Evolutionary conservation across 1,139 yeast genomes (phyloP).

Genomic region (Sugiyamaella xylanicola): DNA sequence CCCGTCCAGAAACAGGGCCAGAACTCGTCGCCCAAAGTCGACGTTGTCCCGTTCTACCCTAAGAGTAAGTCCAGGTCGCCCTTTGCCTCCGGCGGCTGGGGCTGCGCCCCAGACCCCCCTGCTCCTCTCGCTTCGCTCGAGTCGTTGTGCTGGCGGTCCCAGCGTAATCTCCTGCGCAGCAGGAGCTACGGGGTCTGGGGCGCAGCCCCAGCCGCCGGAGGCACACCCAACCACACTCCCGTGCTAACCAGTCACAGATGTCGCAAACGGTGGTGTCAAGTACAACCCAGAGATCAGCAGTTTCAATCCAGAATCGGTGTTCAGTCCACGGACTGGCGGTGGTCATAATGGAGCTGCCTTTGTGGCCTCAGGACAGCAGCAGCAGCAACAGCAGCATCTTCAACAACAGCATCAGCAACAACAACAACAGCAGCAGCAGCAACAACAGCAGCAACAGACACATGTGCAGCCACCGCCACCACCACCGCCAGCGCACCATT

Average conservation of each 20-base stretch:
- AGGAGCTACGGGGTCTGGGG: neutral
- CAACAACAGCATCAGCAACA: slow-evolving; percentile 13
- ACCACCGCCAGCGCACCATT: neutral
- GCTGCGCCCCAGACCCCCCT: neutral
- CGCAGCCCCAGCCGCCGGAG: neutral
- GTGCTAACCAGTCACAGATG: neutral
- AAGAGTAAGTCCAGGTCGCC: slow-evolving; percentile 25
- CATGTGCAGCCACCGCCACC: neutral
- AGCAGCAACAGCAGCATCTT: slow-evolving; percentile 21
- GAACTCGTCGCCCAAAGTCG: slow-evolving; percentile 21
- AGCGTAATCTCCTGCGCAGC: too few relatives aligned
- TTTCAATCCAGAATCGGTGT: slow-evolving; percentile 30
- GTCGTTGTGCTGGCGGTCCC: too few relatives aligned
- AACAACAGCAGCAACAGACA: neutral
- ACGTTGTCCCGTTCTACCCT: slow-evolving; percentile 53
- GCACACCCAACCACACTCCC: neutral
- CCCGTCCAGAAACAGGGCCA: slow-evolving; percentile 16
- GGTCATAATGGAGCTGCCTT: neutral
- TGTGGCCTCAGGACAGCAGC: slow-evolving; percentile 7
- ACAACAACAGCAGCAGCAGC: slow-evolving; percentile 1
- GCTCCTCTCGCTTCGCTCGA: neutral
- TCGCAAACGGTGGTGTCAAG: slow-evolving; percentile 17
- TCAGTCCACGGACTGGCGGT: slow-evolving; percentile 25
- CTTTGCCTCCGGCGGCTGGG: slow-evolving; percentile 1
- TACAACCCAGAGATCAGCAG: slow-evolving; percentile 27